Conservation (phyloP, 2,329 filamentous ascomycete species). For the Exophiala phaeomuriformis region DNA sequence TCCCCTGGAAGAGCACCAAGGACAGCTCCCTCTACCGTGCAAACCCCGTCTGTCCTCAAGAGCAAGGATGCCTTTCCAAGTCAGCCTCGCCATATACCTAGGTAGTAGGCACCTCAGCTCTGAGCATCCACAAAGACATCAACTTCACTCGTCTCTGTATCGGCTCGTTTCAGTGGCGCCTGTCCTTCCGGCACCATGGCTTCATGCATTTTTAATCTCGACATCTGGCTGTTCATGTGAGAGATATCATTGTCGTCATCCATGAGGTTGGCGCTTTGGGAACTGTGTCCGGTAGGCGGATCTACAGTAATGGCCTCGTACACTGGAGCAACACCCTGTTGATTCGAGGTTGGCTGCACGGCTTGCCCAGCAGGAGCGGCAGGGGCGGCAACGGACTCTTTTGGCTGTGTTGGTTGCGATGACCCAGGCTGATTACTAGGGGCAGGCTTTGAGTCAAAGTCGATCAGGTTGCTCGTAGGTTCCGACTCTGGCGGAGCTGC, state of each 20-base stretch:
- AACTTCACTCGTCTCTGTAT: conserved; percentile 35
- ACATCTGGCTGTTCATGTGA: conserved; percentile 20
- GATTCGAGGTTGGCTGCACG: conserved; percentile 13
- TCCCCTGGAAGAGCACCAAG: too few relatives aligned
- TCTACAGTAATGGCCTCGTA: conserved; percentile 3
- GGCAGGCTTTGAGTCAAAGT: conserved; percentile 27
- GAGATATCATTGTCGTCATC: conserved; percentile 22
- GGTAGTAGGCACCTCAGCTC: conserved; percentile 14
- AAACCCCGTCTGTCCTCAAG: too few relatives aligned
- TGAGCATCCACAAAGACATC: conserved; percentile 41
- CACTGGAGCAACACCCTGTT: conserved; percentile 6
- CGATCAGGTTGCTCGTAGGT: conserved; percentile 27
- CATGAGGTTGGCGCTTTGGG: conserved; percentile 17
- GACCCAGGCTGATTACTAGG: conserved; percentile 23
- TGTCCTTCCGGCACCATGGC: conserved; percentile 22
- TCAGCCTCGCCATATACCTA: too few relatives aligned
- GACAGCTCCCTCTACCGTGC: too few relatives aligned
- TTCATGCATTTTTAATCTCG: conserved; percentile 26
- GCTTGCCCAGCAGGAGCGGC: neutral
- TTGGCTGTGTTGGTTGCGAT: neutral
- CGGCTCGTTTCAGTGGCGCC: conserved; percentile 32
- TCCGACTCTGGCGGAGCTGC: neutral
- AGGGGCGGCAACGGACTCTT: too few relatives aligned
- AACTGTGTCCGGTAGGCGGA: conserved; percentile 1
- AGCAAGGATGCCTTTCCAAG: too few relatives aligned